Conservation (phyloP, 495 filamentous ascomycete species). For the Penicillium subrubescens region DNA sequence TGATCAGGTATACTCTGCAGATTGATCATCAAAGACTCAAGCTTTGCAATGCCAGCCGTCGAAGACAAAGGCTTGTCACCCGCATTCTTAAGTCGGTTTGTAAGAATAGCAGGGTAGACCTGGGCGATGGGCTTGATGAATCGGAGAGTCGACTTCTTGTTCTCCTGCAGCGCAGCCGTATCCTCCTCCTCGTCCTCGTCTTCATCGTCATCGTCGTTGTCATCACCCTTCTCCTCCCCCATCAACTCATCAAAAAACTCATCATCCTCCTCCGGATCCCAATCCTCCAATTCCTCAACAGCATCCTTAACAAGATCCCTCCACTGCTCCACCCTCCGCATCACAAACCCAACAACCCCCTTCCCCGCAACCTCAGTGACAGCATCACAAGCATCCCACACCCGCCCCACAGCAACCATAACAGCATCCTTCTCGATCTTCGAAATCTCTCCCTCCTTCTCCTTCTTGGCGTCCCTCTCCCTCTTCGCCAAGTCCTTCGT, state of each 20-base stretch:
- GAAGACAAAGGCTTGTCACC: constrained; percentile 20
- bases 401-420: constrained; percentile 47
- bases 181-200: constrained; percentile 24
- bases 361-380: constrained; percentile 60
- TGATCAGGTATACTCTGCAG: constrained; percentile 44
- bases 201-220: constrained; percentile 42
- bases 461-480: constrained; percentile 21
- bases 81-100: constrained; percentile 38
- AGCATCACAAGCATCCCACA: constrained; percentile 71
- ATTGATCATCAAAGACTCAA: constrained; percentile 37
- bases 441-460: constrained; percentile 27
- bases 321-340: constrained; percentile 64
- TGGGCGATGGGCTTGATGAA: constrained; percentile 46
- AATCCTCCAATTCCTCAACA: constrained; percentile 80
- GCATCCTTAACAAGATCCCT: constrained; percentile 76
- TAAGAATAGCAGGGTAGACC: constrained; percentile 43
- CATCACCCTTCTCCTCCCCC: constrained; percentile 40
- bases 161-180: constrained; percentile 34
- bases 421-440: constrained; percentile 42
- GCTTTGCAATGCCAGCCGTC: constrained; percentile 16
- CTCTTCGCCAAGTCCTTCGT: constrained; percentile 28
- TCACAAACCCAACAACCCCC: constrained; percentile 64
- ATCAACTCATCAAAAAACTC: constrained; percentile 50
- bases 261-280: constrained; percentile 69
- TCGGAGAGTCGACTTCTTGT: constrained; percentile 42